Conservation (phyloP, 129 eudicot genomes). For the Glebionis coronaria region DNA sequence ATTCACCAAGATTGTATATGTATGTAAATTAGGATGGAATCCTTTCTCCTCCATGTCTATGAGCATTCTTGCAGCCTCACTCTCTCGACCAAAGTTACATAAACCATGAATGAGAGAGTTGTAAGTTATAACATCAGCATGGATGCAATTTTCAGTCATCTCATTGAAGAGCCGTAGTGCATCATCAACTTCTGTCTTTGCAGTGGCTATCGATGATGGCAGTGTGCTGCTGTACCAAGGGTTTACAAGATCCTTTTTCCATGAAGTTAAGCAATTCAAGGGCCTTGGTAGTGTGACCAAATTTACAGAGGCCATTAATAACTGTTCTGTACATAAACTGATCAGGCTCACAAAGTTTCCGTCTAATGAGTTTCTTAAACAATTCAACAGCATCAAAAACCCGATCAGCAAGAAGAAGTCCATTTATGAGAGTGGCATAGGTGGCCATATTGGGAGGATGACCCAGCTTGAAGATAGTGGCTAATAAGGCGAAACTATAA, state of each 20-base stretch:
- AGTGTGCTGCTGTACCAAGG: conserved; percentile 15
- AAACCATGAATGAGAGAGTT: conserved; percentile 37
- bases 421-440: conserved; percentile 32
- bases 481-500: too few relatives aligned
- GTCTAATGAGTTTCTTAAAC: too few relatives aligned
- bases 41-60: conserved; percentile 29
- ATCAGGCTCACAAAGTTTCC: conserved; percentile 23
- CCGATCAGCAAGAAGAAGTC: conserved; percentile 23
- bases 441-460: neutral
- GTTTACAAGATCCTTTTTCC: conserved; percentile 28
- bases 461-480: too few relatives aligned
- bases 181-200: conserved; percentile 32
- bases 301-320: conserved; percentile 40
- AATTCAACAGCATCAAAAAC: neutral
- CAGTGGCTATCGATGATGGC: conserved; percentile 32
- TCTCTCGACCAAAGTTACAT: conserved; percentile 30
- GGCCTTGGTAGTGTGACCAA: conserved; percentile 27
- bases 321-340: conserved; percentile 26
- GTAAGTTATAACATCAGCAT: conserved; percentile 30
- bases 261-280: conserved; percentile 34
- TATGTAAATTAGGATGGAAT: conserved; percentile 9
- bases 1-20: conserved; percentile 24
- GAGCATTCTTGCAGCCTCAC: conserved; percentile 23
- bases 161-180: conserved; percentile 26
- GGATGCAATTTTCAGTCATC: conserved; percentile 34